Base-by-base conservation (phyloP, 176 grass and related monocot genomes). In the Otatea glauca region DNA sequence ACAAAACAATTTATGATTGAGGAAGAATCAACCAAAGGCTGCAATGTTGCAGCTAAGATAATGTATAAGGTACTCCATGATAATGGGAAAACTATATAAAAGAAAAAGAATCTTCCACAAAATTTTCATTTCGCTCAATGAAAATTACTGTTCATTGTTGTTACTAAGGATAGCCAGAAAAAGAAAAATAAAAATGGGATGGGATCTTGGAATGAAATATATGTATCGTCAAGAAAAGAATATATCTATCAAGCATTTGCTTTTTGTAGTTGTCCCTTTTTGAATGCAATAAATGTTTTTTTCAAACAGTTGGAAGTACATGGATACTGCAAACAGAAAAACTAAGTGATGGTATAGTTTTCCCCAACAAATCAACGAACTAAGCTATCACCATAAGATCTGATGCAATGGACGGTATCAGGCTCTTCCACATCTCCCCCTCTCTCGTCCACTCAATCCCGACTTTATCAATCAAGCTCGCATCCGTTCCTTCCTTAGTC, bases 1-100 rank as follows among this genome's bases (percentile, higher is more conserved):
- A 71, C 34, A 81, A 81, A 70, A 50, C 37, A 58, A 44, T 74
- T 63, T 29, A 51, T 83, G 58, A 65, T 53, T 64, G 70, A 64
- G 29, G 44, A 74, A 83, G 44, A 47, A 17, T 54, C 16, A 50
- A 66, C 38, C 14, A 27, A 84, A 84, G 32, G 3, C 49, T 27
- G 34, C 66, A 51, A 49, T 17, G 16, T 24, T 76, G 20, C 49
- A n/a, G 8, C 49, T 41, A 76, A 14, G 51, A 60, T 60, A 38
- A 20, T 11, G 50, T 54, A 25, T 25, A 43, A 48, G 48, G 8
- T 66, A 41, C 13, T 23, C 35, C 11, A 55, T 34, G 34, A 56
- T 70, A 58, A 70, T 42, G 29, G 2, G 35, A 43, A 64, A 78
- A 2, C 8, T 50, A 23, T 68, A 67, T 42, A 21, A 68, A 71